A percentile compares a stretch with the other conserved stretches of the same genome.
Conservation (phyloP, 176 grass and related monocot species). For the Aegilops sharonensis region DNA sequence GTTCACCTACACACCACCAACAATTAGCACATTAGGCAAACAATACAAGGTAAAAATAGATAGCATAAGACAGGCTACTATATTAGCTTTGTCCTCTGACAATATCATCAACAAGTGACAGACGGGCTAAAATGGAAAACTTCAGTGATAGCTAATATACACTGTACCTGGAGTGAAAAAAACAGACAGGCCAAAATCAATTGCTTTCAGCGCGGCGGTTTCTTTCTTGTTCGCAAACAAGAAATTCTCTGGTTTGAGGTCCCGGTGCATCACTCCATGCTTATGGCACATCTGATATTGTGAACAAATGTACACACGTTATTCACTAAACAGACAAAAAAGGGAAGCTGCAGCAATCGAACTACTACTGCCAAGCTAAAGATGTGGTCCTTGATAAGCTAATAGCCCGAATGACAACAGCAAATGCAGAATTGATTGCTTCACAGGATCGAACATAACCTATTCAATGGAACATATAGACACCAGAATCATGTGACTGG, state of each 20-base stretch:
- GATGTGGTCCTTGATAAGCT: neutral
- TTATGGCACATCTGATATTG: constrained; percentile 75
- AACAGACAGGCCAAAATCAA: constrained; percentile 90
- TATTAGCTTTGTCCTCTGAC: neutral
- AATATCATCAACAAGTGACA: neutral
- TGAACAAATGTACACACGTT: constrained; percentile 8
- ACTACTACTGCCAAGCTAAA: neutral
- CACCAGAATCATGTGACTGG: neutral
- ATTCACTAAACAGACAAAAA: neutral
- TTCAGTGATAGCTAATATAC: neutral
- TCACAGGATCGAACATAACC: neutral
- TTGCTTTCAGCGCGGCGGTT: constrained; percentile 68
- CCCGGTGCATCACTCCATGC: constrained; percentile 90
- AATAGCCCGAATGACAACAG: neutral
- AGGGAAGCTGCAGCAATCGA: neutral
- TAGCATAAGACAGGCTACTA: neutral
- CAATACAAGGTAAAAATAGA: neutral
- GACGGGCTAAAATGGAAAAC: neutral
- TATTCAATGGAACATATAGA: neutral
- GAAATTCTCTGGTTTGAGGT: constrained; percentile 93
- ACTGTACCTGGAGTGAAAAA: constrained; percentile 80
- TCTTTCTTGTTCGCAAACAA: constrained; percentile 94
- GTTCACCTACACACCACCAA: constrained; percentile 61
- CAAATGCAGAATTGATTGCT: constrained; percentile 3
- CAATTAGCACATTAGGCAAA: neutral